A percentile compares a stretch with the other conserved stretches of the same genome.
Conservation (phyloP, 1,139 yeast genomes). For the Nakaseomyces nivariensis region DNA sequence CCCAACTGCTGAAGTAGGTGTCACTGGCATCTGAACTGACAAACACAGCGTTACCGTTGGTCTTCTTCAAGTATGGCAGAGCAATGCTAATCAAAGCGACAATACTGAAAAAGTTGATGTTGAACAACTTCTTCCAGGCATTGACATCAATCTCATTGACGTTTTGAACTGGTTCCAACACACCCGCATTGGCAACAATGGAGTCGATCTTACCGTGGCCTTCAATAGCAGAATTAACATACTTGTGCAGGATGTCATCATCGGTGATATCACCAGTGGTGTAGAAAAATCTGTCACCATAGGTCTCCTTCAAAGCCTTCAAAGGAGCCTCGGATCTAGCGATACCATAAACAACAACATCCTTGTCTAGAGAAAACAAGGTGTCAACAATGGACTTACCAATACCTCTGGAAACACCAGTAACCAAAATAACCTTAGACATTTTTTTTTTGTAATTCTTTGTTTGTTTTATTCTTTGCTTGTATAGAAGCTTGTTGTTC, state of each 20-base stretch:
- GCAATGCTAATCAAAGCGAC: conserved; percentile 50
- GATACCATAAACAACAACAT: conserved; percentile 59
- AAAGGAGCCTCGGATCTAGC: conserved; percentile 54
- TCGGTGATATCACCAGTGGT: conserved; percentile 64
- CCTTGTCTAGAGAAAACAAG: conserved; percentile 37
- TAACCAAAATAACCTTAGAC: conserved; percentile 39
- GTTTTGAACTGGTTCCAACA: conserved; percentile 61
- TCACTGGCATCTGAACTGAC: conserved; percentile 75
- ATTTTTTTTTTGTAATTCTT: conserved; percentile 2
- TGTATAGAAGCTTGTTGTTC: background rate
- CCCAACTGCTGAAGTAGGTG: conserved; percentile 51
- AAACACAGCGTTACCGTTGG: conserved; percentile 43
- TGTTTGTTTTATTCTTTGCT: background rate
- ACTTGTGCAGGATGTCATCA: conserved; percentile 31
- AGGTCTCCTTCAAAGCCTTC: conserved; percentile 35
- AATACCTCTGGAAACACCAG: conserved; percentile 75
- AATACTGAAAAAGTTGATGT: conserved; percentile 70
- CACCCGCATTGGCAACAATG: conserved; percentile 80
- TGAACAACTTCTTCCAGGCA: conserved; percentile 58
- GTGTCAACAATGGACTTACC: conserved; percentile 61
- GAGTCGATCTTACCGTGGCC: conserved; percentile 51
- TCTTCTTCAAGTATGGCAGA: conserved; percentile 47
- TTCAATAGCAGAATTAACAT: conserved; percentile 40
- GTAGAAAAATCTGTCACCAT: conserved; percentile 44
- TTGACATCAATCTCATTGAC: conserved; percentile 35